Conservation (phyloP, 169 alveolate genomes). For the Toxoplasma gondii region DNA sequence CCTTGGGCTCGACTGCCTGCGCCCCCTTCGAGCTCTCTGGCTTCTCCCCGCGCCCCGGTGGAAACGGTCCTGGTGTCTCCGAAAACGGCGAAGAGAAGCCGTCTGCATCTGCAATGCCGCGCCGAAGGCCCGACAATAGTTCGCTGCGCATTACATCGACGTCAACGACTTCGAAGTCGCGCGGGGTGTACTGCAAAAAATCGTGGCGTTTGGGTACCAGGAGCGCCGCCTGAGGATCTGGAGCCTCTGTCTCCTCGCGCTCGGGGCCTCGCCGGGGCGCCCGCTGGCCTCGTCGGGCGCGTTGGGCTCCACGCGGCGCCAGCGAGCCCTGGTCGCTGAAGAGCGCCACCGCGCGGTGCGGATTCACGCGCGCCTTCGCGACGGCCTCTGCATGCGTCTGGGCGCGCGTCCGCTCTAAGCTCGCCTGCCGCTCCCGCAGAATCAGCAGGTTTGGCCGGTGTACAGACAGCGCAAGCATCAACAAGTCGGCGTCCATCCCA, state of each 20-base stretch:
- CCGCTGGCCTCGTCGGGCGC: background rate
- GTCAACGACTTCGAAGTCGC: conserved; percentile 59
- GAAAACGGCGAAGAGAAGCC: background rate
- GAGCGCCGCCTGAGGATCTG: background rate
- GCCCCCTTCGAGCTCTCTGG: background rate
- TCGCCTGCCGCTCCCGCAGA: conserved; percentile 87
- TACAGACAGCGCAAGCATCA: conserved; percentile 96
- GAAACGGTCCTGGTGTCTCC: background rate
- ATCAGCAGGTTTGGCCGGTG: conserved; percentile 95
- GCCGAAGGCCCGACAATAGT: background rate
- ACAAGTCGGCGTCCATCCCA: conserved; percentile 99
- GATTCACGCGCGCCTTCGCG: conserved; percentile 26
- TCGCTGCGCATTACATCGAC: conserved; percentile 48
- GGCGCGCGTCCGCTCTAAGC: conserved; percentile 41
- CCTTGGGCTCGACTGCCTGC: background rate
- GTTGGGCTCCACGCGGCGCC: background rate
- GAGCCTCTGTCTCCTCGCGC: conserved; percentile 31
- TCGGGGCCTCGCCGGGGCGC: background rate
- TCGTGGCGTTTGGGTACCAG: conserved; percentile 50
- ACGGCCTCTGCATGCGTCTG: conserved; percentile 50
- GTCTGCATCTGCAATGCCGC: background rate
- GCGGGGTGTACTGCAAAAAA: conserved; percentile 52
- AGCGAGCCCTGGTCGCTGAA: background rate
- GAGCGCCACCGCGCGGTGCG: background rate
- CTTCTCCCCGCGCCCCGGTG: background rate